A percentile compares a stretch with the other conserved stretches of the same genome.
Conservation (phyloP, 371 early-diverging fungal species). For the Dentiscutata heterogama region DNA sequence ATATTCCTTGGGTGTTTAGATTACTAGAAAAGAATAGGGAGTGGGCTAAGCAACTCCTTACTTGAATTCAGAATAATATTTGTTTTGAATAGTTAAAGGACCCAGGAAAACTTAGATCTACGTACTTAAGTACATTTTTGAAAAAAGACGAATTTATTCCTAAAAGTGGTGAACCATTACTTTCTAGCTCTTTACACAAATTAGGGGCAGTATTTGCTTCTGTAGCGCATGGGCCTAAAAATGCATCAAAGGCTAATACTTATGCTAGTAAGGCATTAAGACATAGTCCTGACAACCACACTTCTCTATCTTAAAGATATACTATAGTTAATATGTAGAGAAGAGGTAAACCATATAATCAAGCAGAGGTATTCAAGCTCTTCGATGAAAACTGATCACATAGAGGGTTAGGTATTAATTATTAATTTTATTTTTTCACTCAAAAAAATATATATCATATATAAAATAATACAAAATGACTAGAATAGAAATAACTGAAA, state of each 20-base stretch:
- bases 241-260: not conserved
- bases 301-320: constrained; percentile 14
- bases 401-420: not conserved
- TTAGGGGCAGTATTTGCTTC: no score
- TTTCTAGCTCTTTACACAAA: no score
- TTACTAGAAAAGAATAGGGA: no score
- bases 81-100: no score
- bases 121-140: no score
- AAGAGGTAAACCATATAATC: not conserved
- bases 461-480: not conserved
- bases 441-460: not conserved
- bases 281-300: constrained; percentile 6
- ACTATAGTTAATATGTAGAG: not conserved
- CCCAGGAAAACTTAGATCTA: no score
- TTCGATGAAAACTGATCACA: constrained; percentile 26
- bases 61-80: no score
- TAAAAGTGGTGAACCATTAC: no score
- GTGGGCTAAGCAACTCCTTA: no score
- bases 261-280: not conserved
- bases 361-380: constrained; percentile 7
- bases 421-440: not conserved
- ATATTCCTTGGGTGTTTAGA: not conserved
- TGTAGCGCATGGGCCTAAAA: no score
- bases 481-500: not conserved
- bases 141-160: no score